Evolutionary conservation across 2,329 filamentous ascomycete species (phyloP), one percentile per base, ranked within the genome.

Genomic region (Calonectria crousiana): DNA sequence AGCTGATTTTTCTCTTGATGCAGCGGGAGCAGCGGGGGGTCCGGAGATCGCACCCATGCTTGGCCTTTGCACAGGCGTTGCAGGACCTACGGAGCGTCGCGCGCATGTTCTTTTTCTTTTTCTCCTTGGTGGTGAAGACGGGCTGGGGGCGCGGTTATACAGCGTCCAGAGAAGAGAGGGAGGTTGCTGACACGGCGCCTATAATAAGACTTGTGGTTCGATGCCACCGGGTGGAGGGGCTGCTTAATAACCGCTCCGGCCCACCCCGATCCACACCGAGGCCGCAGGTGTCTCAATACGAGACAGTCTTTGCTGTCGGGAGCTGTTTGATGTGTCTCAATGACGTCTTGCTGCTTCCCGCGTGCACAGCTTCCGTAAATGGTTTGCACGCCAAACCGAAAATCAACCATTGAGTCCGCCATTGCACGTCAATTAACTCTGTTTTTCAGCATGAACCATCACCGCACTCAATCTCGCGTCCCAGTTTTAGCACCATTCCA

Each of bases 51-150:
- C 90, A 92, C 73, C 88, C 87, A 75, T 89, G 86, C 77, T 92
- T 92, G 6, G 88, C 85, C 78, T 86, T 90, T 52, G 89, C 89
- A 78, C 90, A 92, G 20, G 89, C 86, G 76, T 85, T 84, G 82
- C 90, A 92, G 11, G 90, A 91, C 76, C 90, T 83, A 53, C 90
- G 89, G 71, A 92, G 89, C n/a, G 89, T 90, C 76, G 83, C 84
- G 80, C 87, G 88, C 89, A 91, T 91, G 72, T 74, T 71, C 18
- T 30, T 18, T 18, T 52, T 18, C 38, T 18, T 41, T 26, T 13
- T 28, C 47, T 36, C 28, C 3, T 6, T 41, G 56, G 56, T 60
- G 56, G 34, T 20, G 56, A 60, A 13, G 34, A 28, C 34, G 36
- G 36, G 26, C 38, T 13, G 30, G 23, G 13, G 34, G 38, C 18